Percentiles rank a stretch among this genome's conserved stretches.
Conservation (phyloP, 352 stramenopile species). For the Phytophthora cajani region DNA sequence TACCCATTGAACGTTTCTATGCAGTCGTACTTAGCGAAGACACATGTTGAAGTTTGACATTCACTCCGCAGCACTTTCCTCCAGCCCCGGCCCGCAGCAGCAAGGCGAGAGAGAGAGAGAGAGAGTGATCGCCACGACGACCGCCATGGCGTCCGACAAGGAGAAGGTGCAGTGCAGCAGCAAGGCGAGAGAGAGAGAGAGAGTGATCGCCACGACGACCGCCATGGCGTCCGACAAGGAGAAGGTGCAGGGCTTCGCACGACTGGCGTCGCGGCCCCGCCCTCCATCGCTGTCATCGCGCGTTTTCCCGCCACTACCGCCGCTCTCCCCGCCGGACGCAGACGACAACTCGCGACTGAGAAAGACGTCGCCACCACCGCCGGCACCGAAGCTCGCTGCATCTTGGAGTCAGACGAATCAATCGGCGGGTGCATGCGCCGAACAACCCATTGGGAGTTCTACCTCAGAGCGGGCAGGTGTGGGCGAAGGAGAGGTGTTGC, state of each 20-base stretch:
- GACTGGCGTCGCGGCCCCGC: background rate
- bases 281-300: background rate
- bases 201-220: background rate
- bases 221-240: slow-evolving; percentile 25
- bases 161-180: slow-evolving; percentile 13
- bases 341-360: slow-evolving; percentile 3
- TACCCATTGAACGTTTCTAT: slow-evolving; percentile 15
- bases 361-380: background rate
- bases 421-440: background rate
- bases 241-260: slow-evolving; percentile 1
- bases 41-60: slow-evolving; percentile 9
- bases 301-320: slow-evolving; percentile 30
- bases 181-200: background rate
- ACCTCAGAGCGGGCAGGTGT: background rate
- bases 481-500: background rate
- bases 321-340: slow-evolving; percentile 28
- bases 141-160: slow-evolving; percentile 23
- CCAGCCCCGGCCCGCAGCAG: background rate
- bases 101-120: background rate
- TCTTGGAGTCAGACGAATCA: background rate
- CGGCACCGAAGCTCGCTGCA: background rate
- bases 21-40: slow-evolving; percentile 22
- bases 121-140: background rate
- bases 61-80: background rate
- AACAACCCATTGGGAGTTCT: background rate